These are phyloP conservation scores for Escovopsis sp. DNA, from an alignment of 2,329 filamentous ascomycete species.

Conservation along the genomic window DNA sequence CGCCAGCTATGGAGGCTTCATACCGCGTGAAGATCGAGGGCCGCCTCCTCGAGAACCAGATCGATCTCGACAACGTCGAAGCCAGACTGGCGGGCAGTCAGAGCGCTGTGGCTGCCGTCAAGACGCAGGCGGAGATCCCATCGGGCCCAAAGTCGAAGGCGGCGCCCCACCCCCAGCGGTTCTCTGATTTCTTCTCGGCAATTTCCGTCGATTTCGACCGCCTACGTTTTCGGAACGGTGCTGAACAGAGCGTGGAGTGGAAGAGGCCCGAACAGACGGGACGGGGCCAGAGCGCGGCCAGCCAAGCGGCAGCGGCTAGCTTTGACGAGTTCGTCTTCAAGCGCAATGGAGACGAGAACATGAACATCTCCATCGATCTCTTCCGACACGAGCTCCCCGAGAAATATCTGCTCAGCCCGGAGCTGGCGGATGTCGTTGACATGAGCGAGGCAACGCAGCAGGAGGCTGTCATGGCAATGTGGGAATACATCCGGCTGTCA, in stretches of 20 bases:
- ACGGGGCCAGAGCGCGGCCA: constrained; percentile 26
- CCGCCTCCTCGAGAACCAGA: constrained; percentile 57
- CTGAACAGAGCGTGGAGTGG: constrained; percentile 61
- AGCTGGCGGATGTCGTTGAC: constrained; percentile 71
- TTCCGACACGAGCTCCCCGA: constrained; percentile 74
- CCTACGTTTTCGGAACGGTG: constrained; percentile 38
- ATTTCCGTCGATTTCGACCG: constrained; percentile 60
- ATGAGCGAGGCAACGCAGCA: constrained; percentile 74
- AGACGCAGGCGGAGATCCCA: constrained; percentile 18
- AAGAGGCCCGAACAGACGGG: constrained; percentile 55
- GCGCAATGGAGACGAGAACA: constrained; percentile 79
- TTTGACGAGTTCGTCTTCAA: constrained; percentile 90
- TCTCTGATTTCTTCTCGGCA: constrained; percentile 73
- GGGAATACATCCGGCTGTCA: constrained; percentile 84
- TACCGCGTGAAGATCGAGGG: constrained; percentile 91
- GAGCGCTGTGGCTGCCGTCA: no score
- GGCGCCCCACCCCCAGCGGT: constrained; percentile 23
- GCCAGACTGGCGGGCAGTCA: constrained; percentile 23
- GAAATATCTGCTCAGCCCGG: constrained; percentile 63
- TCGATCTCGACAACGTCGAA: constrained; percentile 29
- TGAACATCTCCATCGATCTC: constrained; percentile 80
- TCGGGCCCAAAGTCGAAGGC: constrained; percentile 20
- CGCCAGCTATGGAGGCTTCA: constrained; percentile 57
- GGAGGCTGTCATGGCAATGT: constrained; percentile 79
- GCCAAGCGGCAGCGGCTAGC: constrained; percentile 46